phyloP scores from a whole-genome alignment of 2,329 filamentous ascomycete genomes.

The Aspergillus arachidicola region DNA sequence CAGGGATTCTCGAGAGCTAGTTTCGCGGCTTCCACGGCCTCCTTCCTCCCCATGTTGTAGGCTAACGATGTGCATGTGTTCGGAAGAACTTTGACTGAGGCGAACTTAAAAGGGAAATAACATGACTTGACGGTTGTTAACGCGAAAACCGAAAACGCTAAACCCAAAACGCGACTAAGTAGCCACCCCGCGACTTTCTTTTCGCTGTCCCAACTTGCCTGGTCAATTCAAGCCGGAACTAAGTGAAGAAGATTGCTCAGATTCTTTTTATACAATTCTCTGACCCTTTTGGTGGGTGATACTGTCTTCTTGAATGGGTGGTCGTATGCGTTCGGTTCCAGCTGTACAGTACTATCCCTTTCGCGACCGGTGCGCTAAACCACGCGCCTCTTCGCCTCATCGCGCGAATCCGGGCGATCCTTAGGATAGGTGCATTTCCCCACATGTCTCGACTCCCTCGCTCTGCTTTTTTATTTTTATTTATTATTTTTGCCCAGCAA shows the following conservation, averaged over 20 bases:
- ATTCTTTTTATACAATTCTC: background rate
- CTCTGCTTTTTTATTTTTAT: constrained; percentile 19
- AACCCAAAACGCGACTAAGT: constrained; percentile 28
- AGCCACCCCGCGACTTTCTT: constrained; percentile 28
- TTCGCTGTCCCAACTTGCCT: background rate
- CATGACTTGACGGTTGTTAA: constrained; percentile 16
- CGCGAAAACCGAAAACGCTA: constrained; percentile 25
- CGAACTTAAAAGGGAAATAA: constrained; percentile 23
- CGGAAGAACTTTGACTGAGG: constrained; percentile 4
- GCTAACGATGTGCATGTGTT: background rate
- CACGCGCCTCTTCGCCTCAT: constrained; percentile 38
- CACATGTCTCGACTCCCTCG: constrained; percentile 19
- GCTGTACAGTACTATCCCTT: constrained; percentile 19
- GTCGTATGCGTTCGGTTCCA: background rate
- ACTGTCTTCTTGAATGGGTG: background rate
- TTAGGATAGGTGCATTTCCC: constrained; percentile 28
- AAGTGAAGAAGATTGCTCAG: background rate
- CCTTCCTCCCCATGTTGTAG: background rate
- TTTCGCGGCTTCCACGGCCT: background rate
- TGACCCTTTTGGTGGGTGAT: background rate
- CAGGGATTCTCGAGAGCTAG: background rate
- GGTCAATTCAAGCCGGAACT: background rate
- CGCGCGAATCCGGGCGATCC: constrained; percentile 30
- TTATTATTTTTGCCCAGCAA: constrained; percentile 10
- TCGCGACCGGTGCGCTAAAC: constrained; percentile 25